Percentiles rank a stretch among this genome's conserved stretches.
Evolutionary conservation across 192 early-diverging fungal species (phyloP).

Genomic region (Coemansia sp.): DNA sequence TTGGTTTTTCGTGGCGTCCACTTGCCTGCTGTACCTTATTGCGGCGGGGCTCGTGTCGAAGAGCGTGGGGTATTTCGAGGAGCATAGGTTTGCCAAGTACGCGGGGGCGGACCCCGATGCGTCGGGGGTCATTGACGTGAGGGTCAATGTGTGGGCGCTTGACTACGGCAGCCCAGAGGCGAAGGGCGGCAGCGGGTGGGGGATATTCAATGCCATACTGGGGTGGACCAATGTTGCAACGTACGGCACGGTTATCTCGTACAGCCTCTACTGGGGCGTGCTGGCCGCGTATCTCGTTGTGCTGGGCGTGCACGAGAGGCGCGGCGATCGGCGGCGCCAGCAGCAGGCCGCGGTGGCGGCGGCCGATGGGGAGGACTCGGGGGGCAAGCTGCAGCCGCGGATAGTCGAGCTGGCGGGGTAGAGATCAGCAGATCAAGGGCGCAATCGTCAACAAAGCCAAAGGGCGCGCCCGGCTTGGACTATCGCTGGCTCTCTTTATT

Average conservation of each 20-base stretch:
- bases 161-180: conserved; percentile 65
- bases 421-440: no score
- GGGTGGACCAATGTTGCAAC: conserved; percentile 81
- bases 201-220: conserved; percentile 70
- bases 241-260: conserved; percentile 67
- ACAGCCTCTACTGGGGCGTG: conserved; percentile 78
- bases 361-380: not conserved
- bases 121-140: conserved; percentile 56
- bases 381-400: conserved; percentile 1
- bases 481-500: no score
- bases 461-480: no score
- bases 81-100: conserved; percentile 63
- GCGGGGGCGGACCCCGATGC: conserved; percentile 68
- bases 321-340: conserved; percentile 7
- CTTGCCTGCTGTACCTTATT: conserved; percentile 74
- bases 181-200: conserved; percentile 56
- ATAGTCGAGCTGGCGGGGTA: no score
- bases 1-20: conserved; percentile 75
- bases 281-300: conserved; percentile 55
- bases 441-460: no score
- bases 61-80: conserved; percentile 65
- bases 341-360: not conserved
- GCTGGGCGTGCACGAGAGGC: conserved; percentile 26
- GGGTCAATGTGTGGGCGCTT: conserved; percentile 60
- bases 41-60: conserved; percentile 77